Conservation (phyloP, 176 grass and related monocot genomes). For the Avena sativa region DNA sequence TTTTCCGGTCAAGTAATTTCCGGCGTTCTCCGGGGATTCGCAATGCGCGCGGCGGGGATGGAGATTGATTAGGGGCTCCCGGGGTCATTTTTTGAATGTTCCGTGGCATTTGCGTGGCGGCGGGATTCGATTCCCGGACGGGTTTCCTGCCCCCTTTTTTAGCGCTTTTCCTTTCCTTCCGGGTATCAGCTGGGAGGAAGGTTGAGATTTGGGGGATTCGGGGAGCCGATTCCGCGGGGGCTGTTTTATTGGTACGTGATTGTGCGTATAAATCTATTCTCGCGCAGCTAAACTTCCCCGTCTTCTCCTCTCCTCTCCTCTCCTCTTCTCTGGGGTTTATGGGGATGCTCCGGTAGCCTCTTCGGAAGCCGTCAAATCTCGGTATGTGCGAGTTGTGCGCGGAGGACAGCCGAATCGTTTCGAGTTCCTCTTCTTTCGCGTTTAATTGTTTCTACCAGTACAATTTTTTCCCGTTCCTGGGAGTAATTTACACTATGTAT, state of each 20-base stretch:
- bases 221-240: not conserved
- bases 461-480: not conserved
- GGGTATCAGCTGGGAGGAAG: not conserved
- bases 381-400: not conserved
- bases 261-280: not conserved
- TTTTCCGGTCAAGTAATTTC: not conserved
- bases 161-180: not conserved
- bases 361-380: conserved; percentile 5
- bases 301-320: not conserved
- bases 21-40: not conserved
- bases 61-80: not conserved
- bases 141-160: conserved; percentile 5
- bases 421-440: not conserved
- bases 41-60: not conserved
- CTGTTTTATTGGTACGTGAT: not conserved
- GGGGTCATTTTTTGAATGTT: conserved; percentile 4
- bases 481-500: not conserved
- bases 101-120: conserved; percentile 24
- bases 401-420: not conserved
- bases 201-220: not conserved
- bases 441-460: not conserved
- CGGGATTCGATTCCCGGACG: not conserved
- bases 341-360: not conserved
- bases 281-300: not conserved
- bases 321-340: not conserved